phyloP scores from a whole-genome alignment of 257 asterid genomes.

The Cruciata laevipes region DNA sequence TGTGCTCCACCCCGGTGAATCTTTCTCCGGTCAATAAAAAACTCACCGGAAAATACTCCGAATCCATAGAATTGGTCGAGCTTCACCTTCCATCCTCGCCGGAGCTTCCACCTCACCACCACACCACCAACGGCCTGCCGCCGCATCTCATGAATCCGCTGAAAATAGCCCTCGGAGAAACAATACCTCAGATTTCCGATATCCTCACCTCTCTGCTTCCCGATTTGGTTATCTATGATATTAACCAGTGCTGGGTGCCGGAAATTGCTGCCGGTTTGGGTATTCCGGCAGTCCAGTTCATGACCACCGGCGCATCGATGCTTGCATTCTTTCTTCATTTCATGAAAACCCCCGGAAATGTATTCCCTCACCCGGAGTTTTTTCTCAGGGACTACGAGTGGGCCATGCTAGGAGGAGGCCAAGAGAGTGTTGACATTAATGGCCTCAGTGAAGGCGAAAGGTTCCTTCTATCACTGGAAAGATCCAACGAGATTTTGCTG shows the following conservation, averaged over 20 bases:
- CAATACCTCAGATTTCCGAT: constrained; percentile 11
- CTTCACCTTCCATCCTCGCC: constrained; percentile 21
- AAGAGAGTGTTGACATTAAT: not conserved
- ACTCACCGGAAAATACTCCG: not conserved
- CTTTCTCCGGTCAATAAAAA: constrained; percentile 15
- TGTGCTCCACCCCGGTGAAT: constrained; percentile 22
- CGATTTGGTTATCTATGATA: constrained; percentile 24
- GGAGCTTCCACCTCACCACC: constrained; percentile 28
- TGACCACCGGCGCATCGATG: not conserved
- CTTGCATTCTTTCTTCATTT: not conserved
- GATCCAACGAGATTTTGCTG: constrained; percentile 16
- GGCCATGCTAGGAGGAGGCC: not conserved
- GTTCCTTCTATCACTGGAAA: not conserved
- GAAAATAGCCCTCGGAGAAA: constrained; percentile 11
- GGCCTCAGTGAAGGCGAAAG: constrained; percentile 8
- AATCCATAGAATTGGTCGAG: constrained; percentile 12
- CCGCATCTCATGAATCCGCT: constrained; percentile 20
- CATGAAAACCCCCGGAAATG: not conserved
- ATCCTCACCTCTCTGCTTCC: constrained; percentile 13
- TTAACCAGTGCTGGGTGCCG: constrained; percentile 23
- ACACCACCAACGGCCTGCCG: constrained; percentile 32
- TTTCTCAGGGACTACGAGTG: constrained; percentile 12
- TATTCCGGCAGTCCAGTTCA: constrained; percentile 22
- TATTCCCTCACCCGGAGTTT: constrained; percentile 18
- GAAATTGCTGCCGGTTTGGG: constrained; percentile 13